Conservation (phyloP, 116 monocot genomes). For the Cymodocea nodosa region DNA sequence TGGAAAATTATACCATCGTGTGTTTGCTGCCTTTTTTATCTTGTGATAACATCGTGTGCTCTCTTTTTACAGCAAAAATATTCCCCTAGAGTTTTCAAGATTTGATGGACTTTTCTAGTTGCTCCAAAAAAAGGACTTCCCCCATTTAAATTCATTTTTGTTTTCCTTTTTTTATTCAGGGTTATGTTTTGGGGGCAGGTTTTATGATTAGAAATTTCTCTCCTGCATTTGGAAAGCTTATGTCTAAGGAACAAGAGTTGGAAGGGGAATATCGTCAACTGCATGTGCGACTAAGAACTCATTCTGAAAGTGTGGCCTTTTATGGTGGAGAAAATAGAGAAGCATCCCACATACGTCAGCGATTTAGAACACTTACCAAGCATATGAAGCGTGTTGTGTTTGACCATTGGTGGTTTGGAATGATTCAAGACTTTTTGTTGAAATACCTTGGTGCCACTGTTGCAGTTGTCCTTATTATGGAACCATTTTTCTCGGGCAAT, state of each 20-base stretch:
- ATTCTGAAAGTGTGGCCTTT: slow-evolving; percentile 97
- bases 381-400: slow-evolving; percentile 76
- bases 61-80: no score
- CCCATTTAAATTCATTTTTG: no score
- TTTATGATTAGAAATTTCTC: slow-evolving; percentile 79
- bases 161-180: slow-evolving; percentile 24
- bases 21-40: no score
- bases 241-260: slow-evolving; percentile 88
- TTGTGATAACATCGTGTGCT: no score
- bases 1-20: no score
- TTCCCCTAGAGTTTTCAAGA: no score
- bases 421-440: slow-evolving; percentile 92
- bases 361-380: slow-evolving; percentile 57
- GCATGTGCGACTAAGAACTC: slow-evolving; percentile 82
- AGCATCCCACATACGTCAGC: slow-evolving; percentile 52
- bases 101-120: no score
- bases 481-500: slow-evolving; percentile 92
- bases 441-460: slow-evolving; percentile 98
- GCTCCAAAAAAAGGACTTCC: no score
- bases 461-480: slow-evolving; percentile 84
- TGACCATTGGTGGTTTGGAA: slow-evolving; percentile 98
- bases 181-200: slow-evolving; percentile 86
- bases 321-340: slow-evolving; percentile 95
- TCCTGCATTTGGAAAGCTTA: slow-evolving; percentile 92
- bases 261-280: slow-evolving; percentile 97